Evolutionary conservation across 106 monocot species (phyloP), one percentile per base, ranked within the genome.

Genomic region (Dendrobium nobile): DNA sequence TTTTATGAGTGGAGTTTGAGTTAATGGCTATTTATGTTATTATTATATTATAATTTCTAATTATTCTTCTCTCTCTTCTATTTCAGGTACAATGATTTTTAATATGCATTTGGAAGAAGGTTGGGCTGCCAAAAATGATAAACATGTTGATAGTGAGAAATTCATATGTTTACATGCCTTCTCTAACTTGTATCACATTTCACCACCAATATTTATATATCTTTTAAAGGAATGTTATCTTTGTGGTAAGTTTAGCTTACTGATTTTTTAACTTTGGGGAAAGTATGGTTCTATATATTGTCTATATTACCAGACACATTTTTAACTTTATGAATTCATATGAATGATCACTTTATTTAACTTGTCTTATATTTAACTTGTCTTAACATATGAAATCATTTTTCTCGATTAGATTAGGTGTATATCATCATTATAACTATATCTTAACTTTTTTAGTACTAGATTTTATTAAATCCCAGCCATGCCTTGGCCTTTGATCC

Each of bases 191-290:
- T 92, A 91, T 13, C 94, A 88, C 67, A 68, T 87, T 47, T 85
- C 94, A 41, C 94, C 97, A 28, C 91, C 89, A 24, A 82, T 83
- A 15, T 98, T 98, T 78, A 84, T 98, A 2, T 98, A 85, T 82
- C 89, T 98, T 67, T 78, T 98, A 58, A 98, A 92, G 88, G 97
- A 94, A 67, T 94, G 90, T 61, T 98, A 98, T 68, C 41, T 84
- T 28, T 88, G 67, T 83, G 97, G 96, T 94, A 88, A 82, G 68
- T 75, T 40, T 77, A 48, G 43, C 11, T 75, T 41, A 41, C 67
- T 24, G 9, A 16, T 20, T 33, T 67, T 83, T 48, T 78, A 44
- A n/a, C n/a, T 48, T 79, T 75, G 54, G 27, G 11, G 4, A 43
- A 70, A 15, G 0, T 31, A 11, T 70, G 33, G 8, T 27, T 70